Base-by-base conservation (phyloP, 139 green algal species). In the Haematococcus sp. region DNA sequence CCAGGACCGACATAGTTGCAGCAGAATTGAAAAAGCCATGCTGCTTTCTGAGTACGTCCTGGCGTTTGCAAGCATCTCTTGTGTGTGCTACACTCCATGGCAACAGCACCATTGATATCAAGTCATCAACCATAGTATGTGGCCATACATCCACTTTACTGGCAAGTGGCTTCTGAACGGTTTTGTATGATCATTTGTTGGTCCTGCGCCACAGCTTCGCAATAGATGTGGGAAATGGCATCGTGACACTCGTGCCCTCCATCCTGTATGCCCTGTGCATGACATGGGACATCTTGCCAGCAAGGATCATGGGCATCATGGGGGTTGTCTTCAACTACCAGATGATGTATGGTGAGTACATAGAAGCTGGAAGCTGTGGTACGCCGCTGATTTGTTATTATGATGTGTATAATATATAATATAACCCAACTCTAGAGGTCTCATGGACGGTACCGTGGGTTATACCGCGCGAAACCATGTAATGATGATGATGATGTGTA, bases 251-350 rank as follows among this genome's bases (percentile, higher is more conserved):
- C 28, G 23, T 78, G 15, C 73, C 73, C 19, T 67, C 61, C 19
- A 31, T 73, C 23, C 31, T 78, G 17, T 78, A 67, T 55, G 61
- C 61, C 4, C 16, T 73, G 7, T 49, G 63, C 27, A 78, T 78
- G 73, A 78, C 73, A 1, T 78, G 61, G 61, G 32, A 67, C n/a
- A 40, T 65, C 22, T 25, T 68, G 63, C 71, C 87, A 80, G 84
- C 33, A 67, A 77, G 69, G 52, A 72, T 71, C 49, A 1, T 78
- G 30, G 76, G 43, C 27, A 88, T 95, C 28, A 93, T 95, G 7
- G 30, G 87, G 17, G 87, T 86, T 64, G 69, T 79, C 17, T 81
- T 87, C 16, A 97, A 95, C 67, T 96, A 88, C 68, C 79, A 88
- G 56, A 82, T 91, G 63, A 76, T 79, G 1, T 81, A 76, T 15